Percentiles rank a stretch among this genome's conserved stretches.
Conservation (phyloP, 1,284 basidiomycete species). For the Ceratobasidium papillatum region DNA sequence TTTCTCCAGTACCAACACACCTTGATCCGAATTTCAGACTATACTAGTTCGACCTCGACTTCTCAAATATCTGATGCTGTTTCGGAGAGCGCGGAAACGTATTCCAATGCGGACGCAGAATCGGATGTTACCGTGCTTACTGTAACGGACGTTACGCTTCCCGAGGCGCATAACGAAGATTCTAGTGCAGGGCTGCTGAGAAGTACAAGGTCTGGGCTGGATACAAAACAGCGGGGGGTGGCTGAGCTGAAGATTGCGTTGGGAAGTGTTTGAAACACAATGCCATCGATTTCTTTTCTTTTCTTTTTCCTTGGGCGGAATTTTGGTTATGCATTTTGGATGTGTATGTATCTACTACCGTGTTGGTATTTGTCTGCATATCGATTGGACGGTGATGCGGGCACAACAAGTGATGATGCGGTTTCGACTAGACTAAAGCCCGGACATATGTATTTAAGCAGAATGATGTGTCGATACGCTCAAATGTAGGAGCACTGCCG, state of each 20-base stretch:
- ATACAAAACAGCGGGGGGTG: constrained; percentile 14
- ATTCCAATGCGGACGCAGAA: not conserved
- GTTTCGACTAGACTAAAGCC: too few relatives aligned
- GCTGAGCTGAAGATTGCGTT: not conserved
- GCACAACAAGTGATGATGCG: too few relatives aligned
- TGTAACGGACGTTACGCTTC: constrained; percentile 22
- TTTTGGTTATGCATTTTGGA: constrained; percentile 12
- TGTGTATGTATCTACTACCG: not conserved
- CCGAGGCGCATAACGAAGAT: not conserved
- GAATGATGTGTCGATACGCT: too few relatives aligned
- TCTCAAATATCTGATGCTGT: not conserved
- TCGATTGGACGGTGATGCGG: too few relatives aligned
- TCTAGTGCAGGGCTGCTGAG: not conserved
- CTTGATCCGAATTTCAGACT: constrained; percentile 30
- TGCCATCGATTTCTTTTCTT: constrained; percentile 1
- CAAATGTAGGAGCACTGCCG: too few relatives aligned
- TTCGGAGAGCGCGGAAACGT: constrained; percentile 12
- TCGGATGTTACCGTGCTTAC: constrained; percentile 18
- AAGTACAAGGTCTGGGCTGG: not conserved
- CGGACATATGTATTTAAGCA: too few relatives aligned
- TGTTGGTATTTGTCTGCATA: not conserved
- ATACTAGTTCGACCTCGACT: constrained; percentile 17
- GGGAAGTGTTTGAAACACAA: not conserved
- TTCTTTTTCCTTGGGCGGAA: not conserved
- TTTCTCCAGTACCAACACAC: constrained; percentile 11